Base-by-base conservation (phyloP, 2,329 filamentous ascomycete genomes). In the Epichloe festucae region DNA sequence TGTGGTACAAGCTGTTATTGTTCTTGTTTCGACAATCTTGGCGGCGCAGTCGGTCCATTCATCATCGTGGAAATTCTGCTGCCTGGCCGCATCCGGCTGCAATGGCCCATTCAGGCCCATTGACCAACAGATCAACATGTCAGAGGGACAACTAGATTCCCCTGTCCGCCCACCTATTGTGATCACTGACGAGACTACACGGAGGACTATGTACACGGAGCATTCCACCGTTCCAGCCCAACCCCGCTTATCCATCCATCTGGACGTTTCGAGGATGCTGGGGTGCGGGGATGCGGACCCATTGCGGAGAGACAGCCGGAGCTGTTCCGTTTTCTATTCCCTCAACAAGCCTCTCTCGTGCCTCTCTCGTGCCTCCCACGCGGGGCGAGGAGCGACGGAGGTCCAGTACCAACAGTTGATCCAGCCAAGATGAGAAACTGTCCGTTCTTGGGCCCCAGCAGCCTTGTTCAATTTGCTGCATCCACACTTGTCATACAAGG, bases 21-120 rank as follows among this genome's bases (percentile, higher is more conserved):
- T 43, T 12, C 11, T 12, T 21, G 41, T 19, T 43, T 21, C 21
- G 19, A 31, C 36, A 21, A 23, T 45, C 43, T 45, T 12, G 41
- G 34, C 35, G 19, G 19, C 17, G 19, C n/a, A 17, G 7, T 35
- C 15, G n/a, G 51, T 51, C 62, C 62, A 61, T 55, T 63, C 58
- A 62, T 47, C 40, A 54, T 21, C 27, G 47, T 48, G 52, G 52
- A 54, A 65, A 65, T 63, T 55, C 62, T 63, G 62, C 57, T 65
- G 62, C 62, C 63, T 65, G 56, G 41, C 42, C 39, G 49, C 36
- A 49, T 51, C 49, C 52, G 49, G 48, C 17, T 31, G 36, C 6
- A 8, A 6, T n/a, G 27, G 27, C 27, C 23, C 23, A 27, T 27
- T 2, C 19, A 35, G 27, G 6, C 40, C n/a, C 10, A n/a, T 46